Base-by-base conservation (phyloP, 2,329 filamentous ascomycete species). In the Akanthomyces dipterigenus region DNA sequence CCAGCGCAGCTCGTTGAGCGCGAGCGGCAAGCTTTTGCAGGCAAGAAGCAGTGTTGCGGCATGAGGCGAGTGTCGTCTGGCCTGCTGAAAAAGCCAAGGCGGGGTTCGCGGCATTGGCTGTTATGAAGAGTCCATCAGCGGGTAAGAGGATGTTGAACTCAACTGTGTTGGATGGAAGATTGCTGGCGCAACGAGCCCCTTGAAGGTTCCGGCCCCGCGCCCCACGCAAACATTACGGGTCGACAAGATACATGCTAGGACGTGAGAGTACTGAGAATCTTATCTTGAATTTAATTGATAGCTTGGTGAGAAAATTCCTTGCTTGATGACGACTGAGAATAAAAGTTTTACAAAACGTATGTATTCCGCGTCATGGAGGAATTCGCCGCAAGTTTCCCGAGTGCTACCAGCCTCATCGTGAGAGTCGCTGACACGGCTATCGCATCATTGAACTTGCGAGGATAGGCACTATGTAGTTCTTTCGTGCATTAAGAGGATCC, bases 1-100 rank as follows among this genome's bases (percentile, higher is more conserved):
- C 90, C 89, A 93, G 68, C 88, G 82, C 56, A 92, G 77, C 76
- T 93, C 89, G 68, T 85, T 86, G 59, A 78, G 77, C 6, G 88
- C 86, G 3, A 86, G 85, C n/a, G 72, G 70, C 2, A 91, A 69
- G 67, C 85, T 81, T 63, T 87, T 80, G 65, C 88, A 89, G 9
- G 80, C 80, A 16, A 80, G 83, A 1, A 93, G 80, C 5, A 93
- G 80, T 2, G 78, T 71, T 8, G 84, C 78, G 5, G 89, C 77
- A 55, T 86, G 74, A 1, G 81, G 77, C 20, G 85, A 84, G 66
- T 82, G 77, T 9, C 72, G 70, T 64, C 75, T 75, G 62, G 87
- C 87, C 66, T 74, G 77, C 64, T 79, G 78, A 63, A 88, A 72
- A 53, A 88, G 76, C 38, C 77, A 75, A 45, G 82, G 85, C n/a